Base-by-base conservation (phyloP, 257 asterid genomes). In the Marsdenia floribunda region DNA sequence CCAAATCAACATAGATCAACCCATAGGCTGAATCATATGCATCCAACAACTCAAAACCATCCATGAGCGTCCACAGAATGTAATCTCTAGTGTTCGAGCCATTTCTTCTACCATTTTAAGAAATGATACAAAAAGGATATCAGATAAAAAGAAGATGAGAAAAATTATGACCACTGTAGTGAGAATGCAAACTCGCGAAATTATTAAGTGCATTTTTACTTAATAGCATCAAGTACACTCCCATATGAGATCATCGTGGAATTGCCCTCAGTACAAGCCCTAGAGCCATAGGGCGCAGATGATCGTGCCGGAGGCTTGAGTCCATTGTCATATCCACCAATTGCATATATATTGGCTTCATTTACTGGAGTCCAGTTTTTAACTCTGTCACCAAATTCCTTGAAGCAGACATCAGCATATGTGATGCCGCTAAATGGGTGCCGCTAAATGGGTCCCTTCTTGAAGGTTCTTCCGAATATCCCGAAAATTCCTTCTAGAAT, bases 351-450 rank as follows among this genome's bases (percentile, higher is more conserved):
- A 79, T 85, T 89, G 53, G 86, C 86, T 83, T 89, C 89, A 50
- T 89, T 89, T n/a, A 89, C 46, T 26, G 90, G 77, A 18, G 90
- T 89, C 94, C 94, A 87, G 42, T 87, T 54, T 58, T 66, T 50
- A 44, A 87, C 91, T 66, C 94, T 73, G 76, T 87, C 89, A 7
- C 94, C 93, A 57, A 87, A 89, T 58, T 85, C 91, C 76, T 79
- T 80, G 72, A 89, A 87, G 79, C 91, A 89, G 67, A 84, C 86
- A 52, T 87, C 89, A 15, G 86, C 89, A 68, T 78, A 89, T 59
- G 80, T 74, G 1, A 63, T 74, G n/a, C n/a, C n/a, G n/a, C n/a
- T n/a, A n/a, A n/a, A n/a, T n/a, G n/a, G n/a, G n/a, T n/a, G n/a
- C n/a, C n/a, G n/a, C n/a, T n/a, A n/a, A n/a, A n/a, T n/a, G n/a